Evolutionary conservation across 1,284 basidiomycete species (phyloP).

Genomic region (Vanrija sp.): DNA sequence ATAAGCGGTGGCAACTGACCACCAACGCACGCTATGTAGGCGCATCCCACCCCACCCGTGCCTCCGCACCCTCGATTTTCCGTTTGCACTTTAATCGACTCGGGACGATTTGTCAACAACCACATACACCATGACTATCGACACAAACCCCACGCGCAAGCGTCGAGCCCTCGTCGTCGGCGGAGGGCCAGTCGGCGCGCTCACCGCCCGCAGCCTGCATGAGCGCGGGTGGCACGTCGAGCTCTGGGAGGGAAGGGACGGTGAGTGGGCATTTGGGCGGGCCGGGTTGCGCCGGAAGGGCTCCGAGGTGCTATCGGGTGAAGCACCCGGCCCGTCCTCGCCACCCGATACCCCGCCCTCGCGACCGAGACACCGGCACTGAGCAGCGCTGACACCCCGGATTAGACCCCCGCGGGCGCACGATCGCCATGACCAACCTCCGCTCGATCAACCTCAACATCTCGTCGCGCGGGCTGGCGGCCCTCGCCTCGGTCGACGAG

Average conservation of each 20-base stretch:
- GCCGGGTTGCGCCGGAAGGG: background rate
- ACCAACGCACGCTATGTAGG: no score
- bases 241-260: slow-evolving; percentile 82
- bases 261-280: slow-evolving; percentile 53
- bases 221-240: slow-evolving; percentile 84
- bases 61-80: no score
- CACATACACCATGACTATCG: background rate
- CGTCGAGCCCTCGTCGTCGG: slow-evolving; percentile 58
- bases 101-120: background rate
- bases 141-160: slow-evolving; percentile 7
- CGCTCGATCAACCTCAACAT: slow-evolving; percentile 96
- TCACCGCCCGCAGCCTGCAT: slow-evolving; percentile 79
- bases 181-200: slow-evolving; percentile 91
- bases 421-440: slow-evolving; percentile 39
- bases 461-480: slow-evolving; percentile 84
- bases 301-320: no score
- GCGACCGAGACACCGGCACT: background rate
- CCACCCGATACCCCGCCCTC: background rate
- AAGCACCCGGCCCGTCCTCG: background rate
- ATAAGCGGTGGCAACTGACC: no score
- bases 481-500: slow-evolving; percentile 73
- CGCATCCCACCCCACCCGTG: no score
- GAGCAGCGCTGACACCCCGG: background rate
- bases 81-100: no score
- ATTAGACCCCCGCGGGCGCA: slow-evolving; percentile 45